Evolutionary conservation across 192 early-diverging fungal genomes (phyloP), one percentile per base, ranked within the genome.

Genomic region (Gaertneriomyces sp.): DNA sequence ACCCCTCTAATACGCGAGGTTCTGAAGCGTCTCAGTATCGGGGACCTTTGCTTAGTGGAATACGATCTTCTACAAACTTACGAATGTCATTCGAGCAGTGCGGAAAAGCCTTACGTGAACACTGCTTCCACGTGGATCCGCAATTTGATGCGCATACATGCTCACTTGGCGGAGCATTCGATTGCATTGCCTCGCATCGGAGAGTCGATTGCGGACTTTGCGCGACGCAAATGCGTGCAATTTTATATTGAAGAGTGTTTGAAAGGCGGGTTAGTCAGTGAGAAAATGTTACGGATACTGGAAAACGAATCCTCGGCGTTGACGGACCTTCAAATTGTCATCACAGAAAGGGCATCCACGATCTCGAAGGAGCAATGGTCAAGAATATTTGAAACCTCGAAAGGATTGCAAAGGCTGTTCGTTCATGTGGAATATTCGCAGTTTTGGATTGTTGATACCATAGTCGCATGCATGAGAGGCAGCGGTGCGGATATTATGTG

Each of bases 181-280:
- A 17, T n/a, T n/a, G 7, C 10, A 4, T 10, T 45, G 42, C 43
- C 59, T 6, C 14, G 40, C 10, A 6, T 43, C 0, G 12, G 43
- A 16, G 39, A 51, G 40, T 56, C 47, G 12, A 6, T 55, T 12
- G 6, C 7, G 7, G 39, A 47, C n/a, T 53, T n/a, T 7, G 61
- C 44, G n/a, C 53, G 64, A n/a, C 40, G 20, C 3, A n/a, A 19
- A 14, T 66, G 64, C n/a, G 54, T 66, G 14, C 41, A 45, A 3
- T 66, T 66, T 55, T 66, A 66, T 44, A 45, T 66, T 16, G 64
- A 66, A 44, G 42, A 66, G 44, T 66, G 64, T 25, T 20, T 66
- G 54, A 19, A 38, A 41, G 50, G 62, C 50, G 62, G 53, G 38
- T 54, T 64, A 45, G 8, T 6, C 40, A 33, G 25, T 33, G 25